Conservation (phyloP, 352 stramenopile species). For the Chrysophaeum taylorii region DNA sequence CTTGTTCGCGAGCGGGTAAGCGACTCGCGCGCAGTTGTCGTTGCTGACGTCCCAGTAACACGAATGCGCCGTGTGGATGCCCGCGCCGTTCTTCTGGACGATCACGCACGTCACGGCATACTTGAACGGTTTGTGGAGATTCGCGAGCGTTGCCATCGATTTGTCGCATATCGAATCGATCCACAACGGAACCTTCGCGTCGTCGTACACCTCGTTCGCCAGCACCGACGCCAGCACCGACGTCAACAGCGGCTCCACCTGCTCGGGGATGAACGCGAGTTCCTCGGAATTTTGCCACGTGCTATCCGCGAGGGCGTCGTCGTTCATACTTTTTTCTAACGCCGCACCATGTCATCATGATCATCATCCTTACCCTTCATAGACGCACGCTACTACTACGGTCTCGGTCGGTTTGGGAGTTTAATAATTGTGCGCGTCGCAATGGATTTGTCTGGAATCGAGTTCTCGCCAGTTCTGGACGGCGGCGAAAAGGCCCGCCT, state of each 20-base stretch:
- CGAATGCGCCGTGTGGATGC: slow-evolving; percentile 68
- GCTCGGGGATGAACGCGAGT: slow-evolving; percentile 73
- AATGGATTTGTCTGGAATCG: no score
- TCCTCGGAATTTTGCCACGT: slow-evolving; percentile 24
- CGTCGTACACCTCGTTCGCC: slow-evolving; percentile 63
- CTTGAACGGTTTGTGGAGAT: slow-evolving; percentile 79
- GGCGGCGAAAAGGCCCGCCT: no score
- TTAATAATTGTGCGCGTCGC: no score
- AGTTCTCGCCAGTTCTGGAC: no score
- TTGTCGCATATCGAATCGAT: slow-evolving; percentile 75
- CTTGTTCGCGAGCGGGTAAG: background rate
- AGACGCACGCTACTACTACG: no score
- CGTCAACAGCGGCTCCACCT: slow-evolving; percentile 73
- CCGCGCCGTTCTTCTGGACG: slow-evolving; percentile 83
- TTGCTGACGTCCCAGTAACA: slow-evolving; percentile 77
- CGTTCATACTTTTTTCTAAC: no score
- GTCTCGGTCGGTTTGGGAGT: no score
- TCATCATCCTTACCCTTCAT: no score
- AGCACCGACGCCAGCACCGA: slow-evolving; percentile 60
- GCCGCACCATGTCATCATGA: no score
- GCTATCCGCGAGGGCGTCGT: background rate
- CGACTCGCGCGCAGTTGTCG: slow-evolving; percentile 57
- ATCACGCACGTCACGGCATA: slow-evolving; percentile 74
- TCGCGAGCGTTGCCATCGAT: slow-evolving; percentile 66
- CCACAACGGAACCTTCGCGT: slow-evolving; percentile 67